A percentile compares a stretch with the other conserved stretches of the same genome.
Conservation (phyloP, 2,329 filamentous ascomycete species). For the Macrophomina pseudophaseolina region DNA sequence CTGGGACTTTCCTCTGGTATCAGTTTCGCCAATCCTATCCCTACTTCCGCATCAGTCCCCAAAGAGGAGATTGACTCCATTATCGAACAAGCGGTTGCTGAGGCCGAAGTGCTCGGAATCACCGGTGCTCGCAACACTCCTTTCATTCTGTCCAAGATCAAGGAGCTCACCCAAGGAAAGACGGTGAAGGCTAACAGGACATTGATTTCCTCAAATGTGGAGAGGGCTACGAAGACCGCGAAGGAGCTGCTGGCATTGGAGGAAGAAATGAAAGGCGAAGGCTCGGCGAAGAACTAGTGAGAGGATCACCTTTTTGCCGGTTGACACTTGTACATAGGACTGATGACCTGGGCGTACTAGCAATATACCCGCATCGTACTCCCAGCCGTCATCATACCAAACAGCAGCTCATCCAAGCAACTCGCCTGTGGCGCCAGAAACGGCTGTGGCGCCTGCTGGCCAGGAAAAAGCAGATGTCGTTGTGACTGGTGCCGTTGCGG, state of each 20-base stretch:
- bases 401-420: slow-evolving; percentile 10
- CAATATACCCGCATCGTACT: slow-evolving; percentile 25
- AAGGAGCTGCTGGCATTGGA: slow-evolving; percentile 65
- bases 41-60: slow-evolving; percentile 70
- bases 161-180: slow-evolving; percentile 73
- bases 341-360: slow-evolving; percentile 22
- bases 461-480: slow-evolving; percentile 64
- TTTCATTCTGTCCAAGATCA: slow-evolving; percentile 78
- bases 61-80: slow-evolving; percentile 53
- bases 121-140: slow-evolving; percentile 82
- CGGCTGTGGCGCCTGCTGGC: slow-evolving; percentile 26
- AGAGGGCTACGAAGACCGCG: slow-evolving; percentile 68
- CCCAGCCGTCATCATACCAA: not conserved
- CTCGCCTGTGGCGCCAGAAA: slow-evolving; percentile 13
- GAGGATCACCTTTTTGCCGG: slow-evolving; percentile 11
- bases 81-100: slow-evolving; percentile 47
- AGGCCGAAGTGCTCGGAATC: slow-evolving; percentile 49
- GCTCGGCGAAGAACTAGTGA: slow-evolving; percentile 20
- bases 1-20: slow-evolving; percentile 78
- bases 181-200: slow-evolving; percentile 77
- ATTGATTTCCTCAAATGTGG: slow-evolving; percentile 70
- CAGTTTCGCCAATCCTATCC: slow-evolving; percentile 88
- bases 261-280: slow-evolving; percentile 32
- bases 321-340: slow-evolving; percentile 35
- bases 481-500: slow-evolving; percentile 86